Percentiles rank a stretch among this genome's conserved stretches.
Evolutionary conservation across 352 stramenopile species (phyloP).

Genomic region (Pythium scleroteichum): DNA sequence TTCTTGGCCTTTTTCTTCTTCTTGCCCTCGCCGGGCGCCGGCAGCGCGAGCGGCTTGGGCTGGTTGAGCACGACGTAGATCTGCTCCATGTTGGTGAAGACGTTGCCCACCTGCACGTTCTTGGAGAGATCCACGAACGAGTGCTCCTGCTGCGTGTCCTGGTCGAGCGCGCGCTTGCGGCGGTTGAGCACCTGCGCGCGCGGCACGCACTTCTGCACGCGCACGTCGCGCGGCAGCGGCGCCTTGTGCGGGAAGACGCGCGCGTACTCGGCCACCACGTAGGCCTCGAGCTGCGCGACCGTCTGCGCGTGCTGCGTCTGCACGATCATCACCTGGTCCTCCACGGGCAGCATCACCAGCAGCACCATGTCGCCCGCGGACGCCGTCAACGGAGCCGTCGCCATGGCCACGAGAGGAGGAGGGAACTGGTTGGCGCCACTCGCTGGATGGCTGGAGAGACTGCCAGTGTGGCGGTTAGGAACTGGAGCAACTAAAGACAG

Average conservation of each 20-base stretch:
- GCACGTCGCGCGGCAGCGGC: constrained; percentile 47
- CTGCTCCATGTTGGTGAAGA: constrained; percentile 80
- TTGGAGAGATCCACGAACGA: constrained; percentile 78
- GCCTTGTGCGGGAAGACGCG: constrained; percentile 60
- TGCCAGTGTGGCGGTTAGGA: no score
- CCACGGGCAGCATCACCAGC: constrained; percentile 63
- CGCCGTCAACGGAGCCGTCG: not conserved
- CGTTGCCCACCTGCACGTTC: constrained; percentile 74
- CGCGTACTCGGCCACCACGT: constrained; percentile 59
- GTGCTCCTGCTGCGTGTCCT: constrained; percentile 29
- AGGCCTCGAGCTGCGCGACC: constrained; percentile 62
- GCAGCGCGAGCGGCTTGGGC: constrained; percentile 5
- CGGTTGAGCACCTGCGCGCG: constrained; percentile 55
- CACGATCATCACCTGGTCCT: constrained; percentile 65
- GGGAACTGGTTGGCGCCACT: no score
- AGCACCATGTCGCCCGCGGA: constrained; percentile 59
- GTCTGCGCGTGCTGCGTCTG: constrained; percentile 52
- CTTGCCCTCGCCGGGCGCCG: constrained; percentile 13
- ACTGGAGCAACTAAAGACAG: no score
- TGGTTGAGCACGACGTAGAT: constrained; percentile 57
- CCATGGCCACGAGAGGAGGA: no score
- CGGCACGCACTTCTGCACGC: constrained; percentile 73
- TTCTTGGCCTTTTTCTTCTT: constrained; percentile 28
- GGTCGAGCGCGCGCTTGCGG: constrained; percentile 32
- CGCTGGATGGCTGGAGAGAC: no score